Conservation (phyloP, 208 protist species). For the Borovskyia barvae region DNA sequence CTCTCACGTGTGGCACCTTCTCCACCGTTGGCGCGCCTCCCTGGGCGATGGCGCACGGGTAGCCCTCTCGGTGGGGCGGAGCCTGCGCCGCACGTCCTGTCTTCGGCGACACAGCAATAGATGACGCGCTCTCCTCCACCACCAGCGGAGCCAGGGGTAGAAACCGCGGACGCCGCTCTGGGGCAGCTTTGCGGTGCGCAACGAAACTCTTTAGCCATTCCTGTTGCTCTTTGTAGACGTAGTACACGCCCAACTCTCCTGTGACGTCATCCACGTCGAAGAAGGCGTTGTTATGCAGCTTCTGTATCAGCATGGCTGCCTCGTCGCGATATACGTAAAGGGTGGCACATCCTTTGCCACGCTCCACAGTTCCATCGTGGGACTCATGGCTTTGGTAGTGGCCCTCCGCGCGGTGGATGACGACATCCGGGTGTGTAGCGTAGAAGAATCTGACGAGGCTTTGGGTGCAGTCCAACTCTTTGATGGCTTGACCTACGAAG, state of each 20-base stretch:
- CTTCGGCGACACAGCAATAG: not conserved
- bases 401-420: slow-evolving; percentile 51
- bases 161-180: slow-evolving; percentile 7
- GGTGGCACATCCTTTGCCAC: slow-evolving; percentile 54
- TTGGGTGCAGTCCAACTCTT: slow-evolving; percentile 39
- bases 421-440: slow-evolving; percentile 47
- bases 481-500: slow-evolving; percentile 56
- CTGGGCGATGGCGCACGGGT: no score
- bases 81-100: no score
- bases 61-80: no score
- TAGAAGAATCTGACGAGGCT: slow-evolving; percentile 52
- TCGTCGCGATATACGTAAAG: slow-evolving; percentile 55
- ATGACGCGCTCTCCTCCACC: slow-evolving; percentile 16
- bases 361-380: slow-evolving; percentile 1
- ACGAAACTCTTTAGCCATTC: slow-evolving; percentile 48
- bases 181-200: slow-evolving; percentile 1
- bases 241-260: slow-evolving; percentile 40
- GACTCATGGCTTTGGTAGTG: slow-evolving; percentile 36
- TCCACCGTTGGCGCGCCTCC: no score
- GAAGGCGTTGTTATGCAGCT: slow-evolving; percentile 65
- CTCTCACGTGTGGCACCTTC: no score
- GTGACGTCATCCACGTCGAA: slow-evolving; percentile 44
- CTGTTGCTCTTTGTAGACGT: slow-evolving; percentile 61
- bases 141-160: slow-evolving; percentile 27
- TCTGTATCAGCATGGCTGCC: slow-evolving; percentile 28